Base-by-base conservation (phyloP, 1,284 basidiomycete species). In the Polyporus tsugae region DNA sequence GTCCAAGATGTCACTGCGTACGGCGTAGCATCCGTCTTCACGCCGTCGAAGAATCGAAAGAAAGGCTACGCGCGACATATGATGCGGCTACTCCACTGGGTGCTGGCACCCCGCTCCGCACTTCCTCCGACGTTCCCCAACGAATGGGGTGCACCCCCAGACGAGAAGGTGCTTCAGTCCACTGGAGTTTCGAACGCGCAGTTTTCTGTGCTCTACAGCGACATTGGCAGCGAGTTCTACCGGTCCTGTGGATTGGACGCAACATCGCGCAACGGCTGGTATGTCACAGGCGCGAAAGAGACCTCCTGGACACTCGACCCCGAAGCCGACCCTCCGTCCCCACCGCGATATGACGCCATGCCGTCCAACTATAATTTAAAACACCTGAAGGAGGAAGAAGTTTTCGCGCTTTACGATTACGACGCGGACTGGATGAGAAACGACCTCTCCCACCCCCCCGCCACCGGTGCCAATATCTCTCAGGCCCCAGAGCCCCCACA, bases 201-300 rank as follows among this genome's bases (percentile, higher is more conserved):
- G 6, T 87, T 89, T 72, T 89, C 88, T 2, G 83, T 84, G 11
- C 79, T 92, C 6, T 92, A 88, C 78, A 91, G 89, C 75, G 90
- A 91, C 72, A 80, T 92, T 35, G 90, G 90, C 3, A 66, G 71
- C 6, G 74, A 81, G 0, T 89, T 90, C 75, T 92, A 92, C 76
- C 72, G 70, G 6, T 68, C 72, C 2, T 84, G 84, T 64, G 87
- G 88, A 0, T 19, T 82, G 82, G 6, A 72, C 66, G 4, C 75
- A 76, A 1, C 77, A 4, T 62, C 63, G 17, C 63, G 70, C 17
- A 78, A 80, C 36, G 89, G 90, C 0, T 91, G 89, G 89, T 75
- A 81, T 19, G 79, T 82, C 6, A 76, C 77, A 10, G 79, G 78
- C 2, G 76, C 84, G 1, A 62, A 77, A 0, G 84, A 84, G 25